Evolutionary conservation across 805 yeast genomes (phyloP).

Genomic region (Candida ortonii): DNA sequence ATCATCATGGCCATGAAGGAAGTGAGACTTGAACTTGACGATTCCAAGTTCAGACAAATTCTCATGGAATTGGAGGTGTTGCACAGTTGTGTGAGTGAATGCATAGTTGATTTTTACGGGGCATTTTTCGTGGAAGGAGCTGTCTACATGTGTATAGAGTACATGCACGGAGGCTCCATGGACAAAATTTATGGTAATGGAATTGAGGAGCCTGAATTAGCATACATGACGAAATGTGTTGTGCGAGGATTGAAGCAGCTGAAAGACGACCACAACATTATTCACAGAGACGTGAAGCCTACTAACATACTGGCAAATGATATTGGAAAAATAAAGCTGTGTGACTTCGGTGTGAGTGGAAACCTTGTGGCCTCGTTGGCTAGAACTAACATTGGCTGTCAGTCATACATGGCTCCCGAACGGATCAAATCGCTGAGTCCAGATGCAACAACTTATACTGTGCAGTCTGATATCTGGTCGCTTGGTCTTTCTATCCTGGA

Average conservation of each 20-base stretch:
- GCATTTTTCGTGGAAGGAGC: conserved; percentile 98
- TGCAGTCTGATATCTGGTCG: conserved; percentile 95
- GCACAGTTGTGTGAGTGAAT: conserved; percentile 87
- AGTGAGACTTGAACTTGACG: conserved; percentile 89
- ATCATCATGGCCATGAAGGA: conserved; percentile 97
- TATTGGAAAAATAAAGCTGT: conserved; percentile 80
- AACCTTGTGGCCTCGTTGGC: conserved; percentile 93
- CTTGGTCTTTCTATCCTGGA: conserved; percentile 84
- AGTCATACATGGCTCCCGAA: conserved; percentile 98
- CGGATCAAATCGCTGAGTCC: conserved; percentile 75
- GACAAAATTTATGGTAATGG: conserved; percentile 80
- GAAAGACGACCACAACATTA: conserved; percentile 87
- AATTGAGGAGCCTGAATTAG: conserved; percentile 74
- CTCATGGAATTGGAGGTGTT: conserved; percentile 93
- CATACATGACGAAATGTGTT: conserved; percentile 75
- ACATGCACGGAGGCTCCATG: conserved; percentile 94
- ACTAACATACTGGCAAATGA: conserved; percentile 81
- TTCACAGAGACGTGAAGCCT: conserved; percentile 96
- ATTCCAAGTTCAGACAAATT: conserved; percentile 88
- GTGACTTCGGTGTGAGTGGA: conserved; percentile 97
- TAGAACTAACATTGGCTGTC: conserved; percentile 95
- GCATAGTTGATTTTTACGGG: conserved; percentile 93
- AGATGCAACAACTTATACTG: conserved; percentile 79
- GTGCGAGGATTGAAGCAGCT: conserved; percentile 77
- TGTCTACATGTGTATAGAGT: conserved; percentile 97